Evolutionary conservation across 495 filamentous ascomycete species (phyloP).

Genomic region (Xylaria telfairii): DNA sequence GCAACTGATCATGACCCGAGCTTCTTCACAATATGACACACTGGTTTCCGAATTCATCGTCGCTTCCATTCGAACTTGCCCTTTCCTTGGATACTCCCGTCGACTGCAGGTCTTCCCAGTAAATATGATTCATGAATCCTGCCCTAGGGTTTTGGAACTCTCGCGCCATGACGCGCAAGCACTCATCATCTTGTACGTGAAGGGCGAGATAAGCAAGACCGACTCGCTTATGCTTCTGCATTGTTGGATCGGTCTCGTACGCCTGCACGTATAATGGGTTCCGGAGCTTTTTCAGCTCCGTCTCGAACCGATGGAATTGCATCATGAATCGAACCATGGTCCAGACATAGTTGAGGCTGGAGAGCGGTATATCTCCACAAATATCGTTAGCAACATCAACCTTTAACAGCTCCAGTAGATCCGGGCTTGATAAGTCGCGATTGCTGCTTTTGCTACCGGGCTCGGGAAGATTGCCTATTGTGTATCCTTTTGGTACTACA

Average conservation of each 20-base stretch:
- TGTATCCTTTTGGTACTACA: constrained; percentile 12
- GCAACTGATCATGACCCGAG: too few relatives aligned
- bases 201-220: constrained; percentile 32
- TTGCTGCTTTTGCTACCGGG: not conserved
- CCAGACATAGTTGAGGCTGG: constrained; percentile 40
- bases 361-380: constrained; percentile 36
- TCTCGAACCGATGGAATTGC: constrained; percentile 52
- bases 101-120: constrained; percentile 39
- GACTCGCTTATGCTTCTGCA: constrained; percentile 34
- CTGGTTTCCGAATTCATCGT: constrained; percentile 15
- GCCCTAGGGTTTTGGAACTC: constrained; percentile 33
- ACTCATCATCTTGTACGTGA: constrained; percentile 37
- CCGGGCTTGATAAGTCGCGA: constrained; percentile 8
- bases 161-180: constrained; percentile 39
- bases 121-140: constrained; percentile 40
- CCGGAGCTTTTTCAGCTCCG: constrained; percentile 59
- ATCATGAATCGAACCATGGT: constrained; percentile 34
- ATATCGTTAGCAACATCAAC: constrained; percentile 40
- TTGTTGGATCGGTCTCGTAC: constrained; percentile 29
- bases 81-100: not conserved
- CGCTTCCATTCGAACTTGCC: not conserved
- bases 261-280: constrained; percentile 36
- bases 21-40: too few relatives aligned
- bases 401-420: constrained; percentile 34
- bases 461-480: not conserved